Evolutionary conservation across 495 filamentous ascomycete genomes (phyloP).

Genomic region (Tuber calosporum): DNA sequence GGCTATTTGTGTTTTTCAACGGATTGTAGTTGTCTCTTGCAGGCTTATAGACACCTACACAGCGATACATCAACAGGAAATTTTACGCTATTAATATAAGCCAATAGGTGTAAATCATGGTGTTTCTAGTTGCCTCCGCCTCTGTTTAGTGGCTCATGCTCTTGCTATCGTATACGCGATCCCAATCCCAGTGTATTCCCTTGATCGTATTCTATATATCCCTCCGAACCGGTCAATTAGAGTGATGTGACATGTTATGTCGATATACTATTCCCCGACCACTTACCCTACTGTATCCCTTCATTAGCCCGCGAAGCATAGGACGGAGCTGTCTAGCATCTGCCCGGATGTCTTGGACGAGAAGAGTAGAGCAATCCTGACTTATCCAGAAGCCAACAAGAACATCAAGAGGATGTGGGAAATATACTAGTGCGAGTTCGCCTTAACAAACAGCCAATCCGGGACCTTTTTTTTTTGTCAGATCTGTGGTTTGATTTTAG

Average conservation of each 20-base stretch:
- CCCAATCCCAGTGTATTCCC: conserved; percentile 11
- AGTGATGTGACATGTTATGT: conserved; percentile 14
- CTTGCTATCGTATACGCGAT: conserved; percentile 9
- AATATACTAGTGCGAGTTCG: conserved; percentile 50
- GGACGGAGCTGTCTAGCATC: conserved; percentile 19
- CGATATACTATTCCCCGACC: too few species aligned
- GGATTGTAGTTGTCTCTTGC: background rate
- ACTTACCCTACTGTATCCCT: background rate
- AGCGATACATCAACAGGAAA: conserved; percentile 52
- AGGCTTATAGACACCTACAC: conserved; percentile 58
- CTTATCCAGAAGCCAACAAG: conserved; percentile 14
- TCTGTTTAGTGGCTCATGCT: too few species aligned
- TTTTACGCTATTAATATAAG: conserved; percentile 44
- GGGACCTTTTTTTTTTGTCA: too few species aligned
- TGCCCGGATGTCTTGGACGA: conserved; percentile 48
- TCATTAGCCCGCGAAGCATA: background rate
- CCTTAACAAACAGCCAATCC: conserved; percentile 46
- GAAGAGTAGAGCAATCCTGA: conserved; percentile 47
- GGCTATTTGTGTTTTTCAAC: too few species aligned
- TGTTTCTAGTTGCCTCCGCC: too few species aligned
- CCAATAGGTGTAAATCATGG: conserved; percentile 11
- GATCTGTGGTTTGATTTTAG: too few species aligned
- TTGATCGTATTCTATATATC: conserved; percentile 11
- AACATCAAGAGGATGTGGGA: conserved; percentile 12
- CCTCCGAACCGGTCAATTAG: conserved; percentile 8